Evolutionary conservation across 1,284 basidiomycete species (phyloP).

Genomic region (Rhodotorula sp.): DNA sequence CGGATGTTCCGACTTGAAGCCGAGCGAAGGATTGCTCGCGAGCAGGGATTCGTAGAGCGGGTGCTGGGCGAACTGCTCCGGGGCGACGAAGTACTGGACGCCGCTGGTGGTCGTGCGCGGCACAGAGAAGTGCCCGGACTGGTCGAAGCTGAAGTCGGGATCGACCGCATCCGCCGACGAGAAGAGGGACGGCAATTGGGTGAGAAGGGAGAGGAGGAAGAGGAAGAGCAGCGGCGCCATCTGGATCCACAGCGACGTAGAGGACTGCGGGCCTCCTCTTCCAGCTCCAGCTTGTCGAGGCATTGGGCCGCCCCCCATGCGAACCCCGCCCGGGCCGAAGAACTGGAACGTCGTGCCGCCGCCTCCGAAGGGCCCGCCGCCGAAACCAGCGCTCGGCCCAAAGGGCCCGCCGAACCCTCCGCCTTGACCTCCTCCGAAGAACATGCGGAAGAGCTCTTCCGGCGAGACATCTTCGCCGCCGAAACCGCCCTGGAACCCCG

Average conservation of each 20-base stretch:
- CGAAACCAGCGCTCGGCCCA: background rate
- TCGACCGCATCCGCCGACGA: conserved; percentile 48
- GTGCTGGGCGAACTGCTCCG: conserved; percentile 71
- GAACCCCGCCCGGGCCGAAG: conserved; percentile 23
- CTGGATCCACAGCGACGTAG: conserved; percentile 60
- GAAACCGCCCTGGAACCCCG: conserved; percentile 7
- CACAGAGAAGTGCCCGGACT: conserved; percentile 45
- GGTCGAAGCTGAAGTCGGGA: conserved; percentile 68
- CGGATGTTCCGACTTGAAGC: conserved; percentile 28
- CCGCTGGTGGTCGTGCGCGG: background rate
- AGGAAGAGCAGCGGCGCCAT: conserved; percentile 82
- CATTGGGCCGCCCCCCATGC: conserved; percentile 11
- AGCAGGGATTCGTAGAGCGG: conserved; percentile 54
- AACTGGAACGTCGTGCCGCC: conserved; percentile 56
- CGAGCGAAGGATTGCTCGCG: conserved; percentile 34
- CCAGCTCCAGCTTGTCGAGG: conserved; percentile 34
- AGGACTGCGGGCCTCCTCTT: conserved; percentile 50
- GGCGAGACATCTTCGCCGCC: conserved; percentile 81
- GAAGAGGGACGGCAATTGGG: conserved; percentile 75
- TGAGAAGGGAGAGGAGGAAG: conserved; percentile 78
- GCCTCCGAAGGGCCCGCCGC: conserved; percentile 53
- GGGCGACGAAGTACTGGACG: conserved; percentile 74
- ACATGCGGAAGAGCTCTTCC: conserved; percentile 98
- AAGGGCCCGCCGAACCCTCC: conserved; percentile 50
- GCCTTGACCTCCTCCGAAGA: conserved; percentile 77